phyloP scores from a whole-genome alignment of 805 yeast species.

The Dipodascopsis uninucleata region DNA sequence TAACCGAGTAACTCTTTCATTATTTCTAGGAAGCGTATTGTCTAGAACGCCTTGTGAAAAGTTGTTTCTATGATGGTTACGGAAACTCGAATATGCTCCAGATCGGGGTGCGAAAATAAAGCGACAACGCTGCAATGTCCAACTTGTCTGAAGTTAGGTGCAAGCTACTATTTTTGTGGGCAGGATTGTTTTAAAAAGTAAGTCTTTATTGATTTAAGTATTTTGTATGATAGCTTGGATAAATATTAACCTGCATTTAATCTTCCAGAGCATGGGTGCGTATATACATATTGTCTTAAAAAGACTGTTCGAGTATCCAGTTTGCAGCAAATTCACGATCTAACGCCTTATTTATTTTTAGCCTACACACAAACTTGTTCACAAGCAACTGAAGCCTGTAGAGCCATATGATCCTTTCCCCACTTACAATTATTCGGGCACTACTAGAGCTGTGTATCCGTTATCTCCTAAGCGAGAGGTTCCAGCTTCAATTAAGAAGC shows the following conservation, averaged over 20 bases:
- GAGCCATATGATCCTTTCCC: conserved; percentile 79
- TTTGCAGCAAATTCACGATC: too few species aligned
- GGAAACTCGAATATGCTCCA: conserved; percentile 49
- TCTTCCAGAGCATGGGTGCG: conserved; percentile 11
- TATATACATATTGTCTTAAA: too few species aligned
- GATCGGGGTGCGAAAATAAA: conserved; percentile 80
- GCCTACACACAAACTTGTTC: conserved; percentile 58
- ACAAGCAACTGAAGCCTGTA: conserved; percentile 16
- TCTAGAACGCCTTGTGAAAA: too few species aligned
- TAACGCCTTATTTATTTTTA: too few species aligned
- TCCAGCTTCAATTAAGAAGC: conserved; percentile 65
- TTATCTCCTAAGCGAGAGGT: conserved; percentile 65
- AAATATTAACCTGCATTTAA: neutral
- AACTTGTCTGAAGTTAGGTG: conserved; percentile 71
- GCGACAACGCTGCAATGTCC: conserved; percentile 88
- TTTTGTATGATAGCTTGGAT: neutral
- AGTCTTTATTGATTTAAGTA: neutral
- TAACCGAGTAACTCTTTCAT: too few species aligned
- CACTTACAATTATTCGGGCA: conserved; percentile 67
- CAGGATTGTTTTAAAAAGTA: conserved; percentile 68
- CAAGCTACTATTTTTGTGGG: conserved; percentile 67
- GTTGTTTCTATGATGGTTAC: neutral
- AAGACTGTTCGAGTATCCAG: too few species aligned
- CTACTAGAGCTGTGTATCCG: conserved; percentile 75
- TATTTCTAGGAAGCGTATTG: too few species aligned